Percentiles rank a stretch among this genome's conserved stretches.
These are phyloP conservation scores for Fibroporia radiculosa DNA, from an alignment of 768 basidiomycete species.

Conservation along the genomic window DNA sequence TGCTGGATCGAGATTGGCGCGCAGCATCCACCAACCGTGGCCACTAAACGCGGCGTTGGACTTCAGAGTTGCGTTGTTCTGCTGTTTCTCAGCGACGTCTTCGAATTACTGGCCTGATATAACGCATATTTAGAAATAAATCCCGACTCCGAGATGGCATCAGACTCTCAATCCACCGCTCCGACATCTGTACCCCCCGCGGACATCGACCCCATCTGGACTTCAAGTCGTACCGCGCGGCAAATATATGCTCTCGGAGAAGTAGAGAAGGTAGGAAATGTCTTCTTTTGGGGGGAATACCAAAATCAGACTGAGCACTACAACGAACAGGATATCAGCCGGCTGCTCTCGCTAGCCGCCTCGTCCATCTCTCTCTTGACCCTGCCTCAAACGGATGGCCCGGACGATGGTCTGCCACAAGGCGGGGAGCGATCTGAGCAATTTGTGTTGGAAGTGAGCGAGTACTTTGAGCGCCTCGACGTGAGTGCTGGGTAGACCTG, in stretches of 20 bases:
- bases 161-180: not conserved
- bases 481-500: too few relatives aligned
- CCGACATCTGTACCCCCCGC: not conserved
- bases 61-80: too few relatives aligned
- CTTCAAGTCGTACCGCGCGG: slow-evolving; percentile 69
- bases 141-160: too few relatives aligned
- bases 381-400: slow-evolving; percentile 72
- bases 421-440: slow-evolving; percentile 81
- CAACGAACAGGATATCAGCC: slow-evolving; percentile 61
- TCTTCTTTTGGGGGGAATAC: not conserved
- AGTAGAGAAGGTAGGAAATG: slow-evolving; percentile 62
- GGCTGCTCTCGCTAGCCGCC: slow-evolving; percentile 65
- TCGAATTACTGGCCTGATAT: too few relatives aligned
- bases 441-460: slow-evolving; percentile 77
- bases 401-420: slow-evolving; percentile 61
- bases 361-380: slow-evolving; percentile 75
- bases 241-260: slow-evolving; percentile 76
- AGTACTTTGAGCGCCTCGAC: slow-evolving; percentile 79
- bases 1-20: too few relatives aligned
- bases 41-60: too few relatives aligned
- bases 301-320: not conserved
- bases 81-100: too few relatives aligned
- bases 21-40: too few relatives aligned
- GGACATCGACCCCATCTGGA: slow-evolving; percentile 74
- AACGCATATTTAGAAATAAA: too few relatives aligned